Evolutionary conservation across 2,329 filamentous ascomycete genomes (phyloP).

Genomic region (Fusarium praegraminearum): DNA sequence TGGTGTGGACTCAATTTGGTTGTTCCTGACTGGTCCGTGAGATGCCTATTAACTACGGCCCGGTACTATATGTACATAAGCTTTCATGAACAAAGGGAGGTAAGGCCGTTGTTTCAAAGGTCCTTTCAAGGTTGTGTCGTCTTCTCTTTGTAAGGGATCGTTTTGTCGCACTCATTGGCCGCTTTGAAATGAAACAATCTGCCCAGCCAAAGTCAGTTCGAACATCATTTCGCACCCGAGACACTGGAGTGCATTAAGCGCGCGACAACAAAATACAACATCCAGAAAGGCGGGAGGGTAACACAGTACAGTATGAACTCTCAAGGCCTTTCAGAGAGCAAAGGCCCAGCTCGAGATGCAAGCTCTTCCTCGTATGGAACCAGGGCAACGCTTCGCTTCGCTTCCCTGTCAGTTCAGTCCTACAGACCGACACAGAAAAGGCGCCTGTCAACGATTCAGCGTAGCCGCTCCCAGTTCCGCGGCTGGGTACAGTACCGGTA

Average conservation of each 20-base stretch:
- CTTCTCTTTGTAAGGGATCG: slow-evolving; percentile 8
- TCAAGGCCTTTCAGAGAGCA: not conserved
- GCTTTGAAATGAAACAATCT: slow-evolving; percentile 28
- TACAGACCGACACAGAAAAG: slow-evolving; percentile 27
- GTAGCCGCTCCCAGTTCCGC: slow-evolving; percentile 26
- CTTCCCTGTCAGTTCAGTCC: slow-evolving; percentile 22
- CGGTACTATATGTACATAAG: slow-evolving; percentile 27
- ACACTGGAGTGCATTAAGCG: slow-evolving; percentile 12
- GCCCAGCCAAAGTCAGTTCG: slow-evolving; percentile 17
- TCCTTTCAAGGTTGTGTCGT: slow-evolving; percentile 25
- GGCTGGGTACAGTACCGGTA: slow-evolving; percentile 21
- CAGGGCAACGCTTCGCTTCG: slow-evolving; percentile 7
- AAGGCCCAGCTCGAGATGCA: slow-evolving; percentile 2
- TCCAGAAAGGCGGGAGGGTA: not conserved
- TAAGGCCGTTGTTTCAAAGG: slow-evolving; percentile 44
- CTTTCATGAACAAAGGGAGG: slow-evolving; percentile 33
- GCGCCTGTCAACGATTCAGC: slow-evolving; percentile 41
- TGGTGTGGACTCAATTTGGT: slow-evolving; percentile 37
- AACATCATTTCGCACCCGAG: not conserved
- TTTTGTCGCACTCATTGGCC: slow-evolving; percentile 17
- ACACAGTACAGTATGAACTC: slow-evolving; percentile 36
- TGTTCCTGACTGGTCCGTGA: slow-evolving; percentile 35
- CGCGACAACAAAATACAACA: slow-evolving; percentile 23
- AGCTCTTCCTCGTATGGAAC: slow-evolving; percentile 11
- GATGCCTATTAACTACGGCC: slow-evolving; percentile 27